phyloP scores from a whole-genome alignment of 1,284 basidiomycete genomes.

The Fomitopsis betulina region DNA sequence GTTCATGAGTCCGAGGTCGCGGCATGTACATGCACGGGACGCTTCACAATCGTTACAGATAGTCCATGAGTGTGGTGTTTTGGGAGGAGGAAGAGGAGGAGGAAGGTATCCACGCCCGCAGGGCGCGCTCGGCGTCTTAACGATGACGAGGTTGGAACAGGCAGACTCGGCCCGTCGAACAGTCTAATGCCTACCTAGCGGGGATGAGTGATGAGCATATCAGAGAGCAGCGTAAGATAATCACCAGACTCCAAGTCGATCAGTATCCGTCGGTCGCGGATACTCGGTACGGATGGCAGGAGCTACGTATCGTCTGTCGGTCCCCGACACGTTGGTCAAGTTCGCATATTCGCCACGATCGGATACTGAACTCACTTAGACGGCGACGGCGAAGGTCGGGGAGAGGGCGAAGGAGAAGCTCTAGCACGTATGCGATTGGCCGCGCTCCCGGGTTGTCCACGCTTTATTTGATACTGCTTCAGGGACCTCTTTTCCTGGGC shows the following conservation, averaged over 20 bases:
- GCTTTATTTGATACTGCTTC: slow-evolving; percentile 1
- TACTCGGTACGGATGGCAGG: background rate
- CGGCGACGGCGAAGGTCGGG: background rate
- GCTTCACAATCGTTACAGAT: background rate
- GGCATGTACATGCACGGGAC: background rate
- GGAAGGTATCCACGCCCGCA: no score
- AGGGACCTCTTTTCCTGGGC: slow-evolving; percentile 14
- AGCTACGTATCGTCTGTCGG: background rate
- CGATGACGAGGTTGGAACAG: no score
- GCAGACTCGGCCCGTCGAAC: background rate
- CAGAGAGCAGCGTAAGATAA: no score
- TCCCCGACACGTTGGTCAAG: background rate
- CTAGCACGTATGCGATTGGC: background rate
- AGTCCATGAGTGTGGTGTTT: background rate
- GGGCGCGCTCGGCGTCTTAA: no score
- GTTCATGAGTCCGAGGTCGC: background rate
- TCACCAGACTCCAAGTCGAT: background rate
- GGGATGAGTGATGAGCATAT: background rate
- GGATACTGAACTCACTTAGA: background rate
- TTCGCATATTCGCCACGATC: background rate
- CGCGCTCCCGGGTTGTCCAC: background rate
- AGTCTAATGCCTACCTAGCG: background rate
- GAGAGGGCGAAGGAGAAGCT: background rate
- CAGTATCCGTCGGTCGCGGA: background rate
- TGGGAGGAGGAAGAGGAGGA: no score